Base-by-base conservation (phyloP, 768 basidiomycete species). In the Lyophyllum semitale region DNA sequence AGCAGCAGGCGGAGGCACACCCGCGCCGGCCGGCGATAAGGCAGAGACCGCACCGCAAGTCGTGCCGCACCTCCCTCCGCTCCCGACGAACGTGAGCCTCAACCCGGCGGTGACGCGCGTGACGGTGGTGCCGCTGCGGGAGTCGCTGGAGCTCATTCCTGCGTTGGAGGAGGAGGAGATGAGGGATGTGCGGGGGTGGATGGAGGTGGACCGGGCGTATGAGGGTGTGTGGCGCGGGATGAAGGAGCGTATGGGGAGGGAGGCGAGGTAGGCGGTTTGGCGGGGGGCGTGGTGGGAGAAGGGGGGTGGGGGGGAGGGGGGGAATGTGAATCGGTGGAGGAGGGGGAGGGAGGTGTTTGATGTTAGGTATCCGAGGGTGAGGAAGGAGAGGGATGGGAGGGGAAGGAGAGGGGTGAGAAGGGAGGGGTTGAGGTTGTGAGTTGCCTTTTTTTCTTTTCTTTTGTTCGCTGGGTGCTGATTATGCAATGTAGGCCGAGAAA, bases 201-300 rank as follows among this genome's bases (percentile, higher is more conserved):
- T 89, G 78, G 71, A 75, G 58, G 69, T 63, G 4, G 55, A 60
- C n/a, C 11, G 11, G 26, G 40, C 25, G 48, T 60, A 60, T 23
- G 55, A 60, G 55, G 38, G 22, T 4, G 22, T 25, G 32, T 76
- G 73, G 57, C 75, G 76, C 48, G 69, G 68, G 46, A 85, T 84
- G 78, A 25, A 33, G 41, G 43, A 53, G 35, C 20, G 22, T 3
- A 42, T 12, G 2, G 77, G 80, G 52, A 18, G 26, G 13, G 44
- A 45, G 44, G 44, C 22, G 26, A 26, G 44, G 13, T 17, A 18
- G 26, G 27, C 26, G 26, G 17, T 45, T 15, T 73, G 74, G 18
- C 74, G 83, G 23, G 80, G 82, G 76, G 61, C 63, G 18, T 89
- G 87, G 87, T 88, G 84, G 79, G 87, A 88, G 71, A 82, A 81